Percentiles rank a stretch among this genome's conserved stretches.
These are phyloP conservation scores for Epipyxis sp. DNA, from an alignment of 108 stramenopile species.

Conservation along the genomic window DNA sequence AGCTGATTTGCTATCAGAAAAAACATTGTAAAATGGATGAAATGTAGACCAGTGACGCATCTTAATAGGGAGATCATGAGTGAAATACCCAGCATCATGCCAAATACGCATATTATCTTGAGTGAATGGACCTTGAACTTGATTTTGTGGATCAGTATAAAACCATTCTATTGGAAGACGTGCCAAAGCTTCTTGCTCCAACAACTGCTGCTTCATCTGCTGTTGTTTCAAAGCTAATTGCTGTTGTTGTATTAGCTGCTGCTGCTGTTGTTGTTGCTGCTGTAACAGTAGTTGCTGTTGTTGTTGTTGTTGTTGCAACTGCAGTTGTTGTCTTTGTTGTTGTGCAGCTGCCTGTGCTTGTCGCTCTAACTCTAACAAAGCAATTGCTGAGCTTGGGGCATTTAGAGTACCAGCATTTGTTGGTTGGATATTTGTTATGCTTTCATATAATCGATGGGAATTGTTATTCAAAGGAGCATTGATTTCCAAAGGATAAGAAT, in stretches of 20 bases:
- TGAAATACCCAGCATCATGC: background rate
- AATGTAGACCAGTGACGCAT: background rate
- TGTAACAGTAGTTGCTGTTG: too few relatives aligned
- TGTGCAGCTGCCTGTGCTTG: too few relatives aligned
- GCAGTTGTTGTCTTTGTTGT: too few relatives aligned
- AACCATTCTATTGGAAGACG: constrained; percentile 2
- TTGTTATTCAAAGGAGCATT: too few relatives aligned
- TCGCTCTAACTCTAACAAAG: too few relatives aligned
- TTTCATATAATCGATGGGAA: too few relatives aligned
- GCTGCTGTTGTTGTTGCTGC: background rate
- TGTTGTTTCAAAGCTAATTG: background rate
- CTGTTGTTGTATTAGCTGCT: background rate
- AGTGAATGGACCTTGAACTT: constrained; percentile 8
- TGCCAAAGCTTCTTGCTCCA: background rate
- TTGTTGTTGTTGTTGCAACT: too few relatives aligned
- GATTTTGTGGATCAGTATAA: background rate
- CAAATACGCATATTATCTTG: background rate
- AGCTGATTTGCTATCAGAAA: background rate
- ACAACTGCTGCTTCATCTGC: background rate
- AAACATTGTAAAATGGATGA: background rate
- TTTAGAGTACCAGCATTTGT: too few relatives aligned
- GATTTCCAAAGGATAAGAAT: too few relatives aligned
- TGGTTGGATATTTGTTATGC: too few relatives aligned
- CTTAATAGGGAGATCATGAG: constrained; percentile 1
- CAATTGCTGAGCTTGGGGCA: too few relatives aligned